Evolutionary conservation across 192 early-diverging fungal species (phyloP).

Genomic region (Rhizophagus clarus): DNA sequence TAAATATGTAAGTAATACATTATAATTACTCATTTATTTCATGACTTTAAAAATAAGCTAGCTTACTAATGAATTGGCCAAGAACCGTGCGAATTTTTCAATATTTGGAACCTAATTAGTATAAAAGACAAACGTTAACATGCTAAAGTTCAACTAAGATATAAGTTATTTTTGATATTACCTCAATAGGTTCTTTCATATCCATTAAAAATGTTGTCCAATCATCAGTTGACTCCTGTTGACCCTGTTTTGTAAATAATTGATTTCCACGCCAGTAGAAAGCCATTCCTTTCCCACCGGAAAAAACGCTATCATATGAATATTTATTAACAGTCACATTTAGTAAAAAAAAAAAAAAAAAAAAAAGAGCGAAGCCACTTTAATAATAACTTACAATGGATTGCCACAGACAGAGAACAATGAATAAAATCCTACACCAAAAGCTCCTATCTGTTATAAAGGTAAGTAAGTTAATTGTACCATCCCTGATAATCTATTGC

Average conservation of each 20-base stretch:
- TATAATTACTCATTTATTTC: slow-evolving; percentile 49
- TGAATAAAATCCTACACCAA: slow-evolving; percentile 80
- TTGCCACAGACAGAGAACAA: slow-evolving; percentile 78
- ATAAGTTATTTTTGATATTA: slow-evolving; percentile 22
- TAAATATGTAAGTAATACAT: slow-evolving; percentile 52
- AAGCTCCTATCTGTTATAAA: slow-evolving; percentile 29
- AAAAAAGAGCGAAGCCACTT: background rate
- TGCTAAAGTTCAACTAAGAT: too few relatives aligned
- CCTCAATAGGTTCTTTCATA: slow-evolving; percentile 71
- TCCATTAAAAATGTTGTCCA: slow-evolving; percentile 81
- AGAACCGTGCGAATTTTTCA: slow-evolving; percentile 37
- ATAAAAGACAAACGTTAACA: too few relatives aligned
- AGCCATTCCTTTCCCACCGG: slow-evolving; percentile 64
- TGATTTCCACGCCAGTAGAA: slow-evolving; percentile 90
- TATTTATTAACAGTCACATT: background rate
- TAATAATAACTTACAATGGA: slow-evolving; percentile 62
- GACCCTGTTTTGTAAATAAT: slow-evolving; percentile 76
- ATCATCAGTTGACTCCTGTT: slow-evolving; percentile 46
- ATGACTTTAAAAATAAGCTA: background rate
- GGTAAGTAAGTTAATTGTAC: too few relatives aligned
- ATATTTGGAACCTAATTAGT: too few relatives aligned
- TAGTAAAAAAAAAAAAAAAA: background rate
- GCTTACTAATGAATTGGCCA: slow-evolving; percentile 49
- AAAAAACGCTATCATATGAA: background rate
- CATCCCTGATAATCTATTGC: too few relatives aligned